Percentiles rank a stretch among this genome's conserved stretches.
These are phyloP conservation scores for Leucosporidium yakuticum DNA, from an alignment of 768 basidiomycete genomes.

Conservation along the genomic window DNA sequence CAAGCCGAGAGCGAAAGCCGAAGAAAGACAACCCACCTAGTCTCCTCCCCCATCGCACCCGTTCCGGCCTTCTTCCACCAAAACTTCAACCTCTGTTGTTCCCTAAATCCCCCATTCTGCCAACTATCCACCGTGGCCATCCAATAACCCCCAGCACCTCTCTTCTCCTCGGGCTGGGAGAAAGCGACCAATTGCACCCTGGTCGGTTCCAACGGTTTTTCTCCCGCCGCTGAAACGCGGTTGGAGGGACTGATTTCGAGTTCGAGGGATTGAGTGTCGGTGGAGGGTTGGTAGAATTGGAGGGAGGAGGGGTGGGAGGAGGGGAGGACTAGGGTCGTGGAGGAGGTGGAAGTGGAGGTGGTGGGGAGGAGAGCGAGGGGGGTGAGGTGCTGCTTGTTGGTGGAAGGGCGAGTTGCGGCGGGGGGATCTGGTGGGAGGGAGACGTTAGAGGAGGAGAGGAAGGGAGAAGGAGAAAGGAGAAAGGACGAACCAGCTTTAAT, in stretches of 20 bases:
- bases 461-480: constrained; percentile 22
- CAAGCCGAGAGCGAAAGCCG: not conserved
- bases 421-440: constrained; percentile 44
- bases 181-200: constrained; percentile 66
- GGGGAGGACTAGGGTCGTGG: constrained; percentile 70
- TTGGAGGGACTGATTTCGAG: constrained; percentile 92
- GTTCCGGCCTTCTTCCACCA: constrained; percentile 82
- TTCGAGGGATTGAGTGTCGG: constrained; percentile 68
- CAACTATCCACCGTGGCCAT: constrained; percentile 83
- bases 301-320: constrained; percentile 94
- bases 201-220: constrained; percentile 66
- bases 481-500: constrained; percentile 63
- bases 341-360: constrained; percentile 44
- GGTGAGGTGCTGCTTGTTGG: constrained; percentile 42
- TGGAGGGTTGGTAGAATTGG: constrained; percentile 74
- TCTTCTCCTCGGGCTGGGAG: constrained; percentile 43
- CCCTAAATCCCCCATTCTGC: constrained; percentile 60
- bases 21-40: constrained; percentile 54
- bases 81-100: constrained; percentile 75
- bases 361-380: constrained; percentile 52
- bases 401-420: constrained; percentile 22
- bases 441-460: constrained; percentile 8
- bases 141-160: constrained; percentile 54
- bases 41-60: constrained; percentile 51
- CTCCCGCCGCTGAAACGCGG: constrained; percentile 65